Percentiles rank a stretch among this genome's conserved stretches.
Evolutionary conservation across 345 rosid species (phyloP).

Genomic region (Geranium brycei): DNA sequence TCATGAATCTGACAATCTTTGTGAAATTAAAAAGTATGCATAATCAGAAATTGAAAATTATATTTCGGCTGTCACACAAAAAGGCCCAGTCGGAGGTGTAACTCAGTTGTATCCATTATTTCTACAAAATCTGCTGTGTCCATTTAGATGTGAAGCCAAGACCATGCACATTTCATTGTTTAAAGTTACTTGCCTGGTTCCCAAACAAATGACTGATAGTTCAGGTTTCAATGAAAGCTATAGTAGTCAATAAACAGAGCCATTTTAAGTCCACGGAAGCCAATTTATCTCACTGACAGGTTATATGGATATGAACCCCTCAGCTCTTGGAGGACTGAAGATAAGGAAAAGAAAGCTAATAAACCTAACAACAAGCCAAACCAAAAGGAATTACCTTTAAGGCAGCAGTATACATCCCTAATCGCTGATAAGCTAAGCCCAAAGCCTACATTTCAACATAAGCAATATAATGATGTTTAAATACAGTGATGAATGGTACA

Average conservation of each 20-base stretch:
- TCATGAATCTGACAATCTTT: neutral
- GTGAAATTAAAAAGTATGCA: neutral
- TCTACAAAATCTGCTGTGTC: neutral
- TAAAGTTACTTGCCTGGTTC: neutral
- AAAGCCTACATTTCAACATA: slow-evolving; percentile 47
- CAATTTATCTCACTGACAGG: neutral
- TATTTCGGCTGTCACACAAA: no score
- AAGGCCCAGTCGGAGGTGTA: neutral
- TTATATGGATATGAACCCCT: neutral
- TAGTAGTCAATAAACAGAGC: no score
- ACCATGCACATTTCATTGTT: neutral
- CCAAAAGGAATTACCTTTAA: slow-evolving; percentile 42
- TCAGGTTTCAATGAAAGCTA: neutral
- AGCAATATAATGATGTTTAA: neutral
- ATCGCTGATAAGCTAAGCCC: slow-evolving; percentile 82
- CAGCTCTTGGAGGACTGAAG: neutral
- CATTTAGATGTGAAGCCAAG: neutral
- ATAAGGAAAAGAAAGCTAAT: neutral
- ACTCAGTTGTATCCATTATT: neutral
- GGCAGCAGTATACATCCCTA: slow-evolving; percentile 94
- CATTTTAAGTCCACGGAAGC: neutral
- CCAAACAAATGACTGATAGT: neutral
- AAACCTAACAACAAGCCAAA: slow-evolving; percentile 1
- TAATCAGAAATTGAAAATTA: neutral
- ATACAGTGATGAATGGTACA: slow-evolving; percentile 4